Evolutionary conservation across 1,284 basidiomycete genomes (phyloP).

Genomic region (Cystobasidiaceae sp.): DNA sequence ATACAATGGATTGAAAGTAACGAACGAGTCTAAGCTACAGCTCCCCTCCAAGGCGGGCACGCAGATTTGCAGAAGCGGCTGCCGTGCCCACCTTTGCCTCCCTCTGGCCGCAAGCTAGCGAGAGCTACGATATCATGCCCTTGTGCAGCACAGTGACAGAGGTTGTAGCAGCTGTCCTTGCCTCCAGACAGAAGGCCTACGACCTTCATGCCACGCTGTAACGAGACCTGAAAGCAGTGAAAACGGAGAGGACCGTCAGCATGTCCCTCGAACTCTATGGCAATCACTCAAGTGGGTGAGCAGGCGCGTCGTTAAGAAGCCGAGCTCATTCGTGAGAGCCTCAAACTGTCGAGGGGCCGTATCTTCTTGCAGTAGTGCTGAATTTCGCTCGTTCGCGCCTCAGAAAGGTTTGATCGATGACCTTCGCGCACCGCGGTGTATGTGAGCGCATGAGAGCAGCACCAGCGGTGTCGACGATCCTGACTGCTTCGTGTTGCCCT

Average conservation of each 20-base stretch:
- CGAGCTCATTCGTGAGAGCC: constrained; percentile 27
- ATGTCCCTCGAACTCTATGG: constrained; percentile 30
- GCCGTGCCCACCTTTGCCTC: constrained; percentile 76
- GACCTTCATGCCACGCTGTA: constrained; percentile 66
- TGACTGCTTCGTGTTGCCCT: too few relatives aligned
- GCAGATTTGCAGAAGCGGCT: too few relatives aligned
- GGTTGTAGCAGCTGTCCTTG: constrained; percentile 96
- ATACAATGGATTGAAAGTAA: too few relatives aligned
- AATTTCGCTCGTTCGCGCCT: too few relatives aligned
- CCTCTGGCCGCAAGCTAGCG: constrained; percentile 76
- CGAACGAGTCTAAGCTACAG: too few relatives aligned
- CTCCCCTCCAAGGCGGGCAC: too few relatives aligned
- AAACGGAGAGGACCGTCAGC: not conserved
- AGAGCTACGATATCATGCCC: constrained; percentile 84
- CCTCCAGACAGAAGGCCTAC: constrained; percentile 93
- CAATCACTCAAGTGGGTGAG: constrained; percentile 30
- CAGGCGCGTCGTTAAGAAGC: not conserved
- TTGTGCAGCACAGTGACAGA: constrained; percentile 79
- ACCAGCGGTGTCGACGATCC: too few relatives aligned
- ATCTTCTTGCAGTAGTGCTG: constrained; percentile 31
- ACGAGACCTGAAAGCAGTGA: not conserved
- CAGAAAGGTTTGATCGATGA: too few relatives aligned
- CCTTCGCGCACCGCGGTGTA: too few relatives aligned
- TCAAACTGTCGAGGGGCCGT: constrained; percentile 27
- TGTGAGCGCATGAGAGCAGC: too few relatives aligned